These are phyloP conservation scores for Russula vinacea DNA, from an alignment of 768 basidiomycete genomes.

Conservation along the genomic window DNA sequence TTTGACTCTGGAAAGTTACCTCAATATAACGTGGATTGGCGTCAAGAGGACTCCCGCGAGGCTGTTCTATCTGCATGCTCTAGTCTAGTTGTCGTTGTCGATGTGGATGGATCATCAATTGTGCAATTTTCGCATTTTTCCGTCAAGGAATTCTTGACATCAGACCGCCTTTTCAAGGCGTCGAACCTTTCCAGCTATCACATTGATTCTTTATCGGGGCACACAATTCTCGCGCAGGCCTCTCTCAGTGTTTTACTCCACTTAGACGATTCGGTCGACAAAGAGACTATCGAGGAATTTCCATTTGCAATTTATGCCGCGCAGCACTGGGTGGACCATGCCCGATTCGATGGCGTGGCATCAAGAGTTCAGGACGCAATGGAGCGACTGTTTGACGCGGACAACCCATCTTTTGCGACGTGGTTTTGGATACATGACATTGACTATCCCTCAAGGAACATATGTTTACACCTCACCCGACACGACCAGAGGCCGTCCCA, in stretches of 20 bases:
- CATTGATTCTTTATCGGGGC: neutral
- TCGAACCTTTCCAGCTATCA: neutral
- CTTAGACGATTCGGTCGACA: neutral
- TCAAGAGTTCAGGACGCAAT: neutral
- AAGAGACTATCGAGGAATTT: neutral
- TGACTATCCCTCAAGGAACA: neutral
- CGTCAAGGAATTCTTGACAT: slow-evolving; percentile 16
- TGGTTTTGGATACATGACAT: slow-evolving; percentile 1
- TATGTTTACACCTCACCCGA: neutral
- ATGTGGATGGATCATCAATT: neutral
- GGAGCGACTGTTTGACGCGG: neutral
- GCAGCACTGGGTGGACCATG: neutral
- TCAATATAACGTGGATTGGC: neutral
- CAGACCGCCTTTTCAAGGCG: neutral
- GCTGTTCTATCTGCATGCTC: slow-evolving; percentile 8
- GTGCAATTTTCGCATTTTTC: slow-evolving; percentile 14
- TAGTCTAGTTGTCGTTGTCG: neutral
- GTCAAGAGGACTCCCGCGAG: neutral
- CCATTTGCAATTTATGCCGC: neutral
- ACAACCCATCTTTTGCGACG: neutral
- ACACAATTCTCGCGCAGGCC: neutral
- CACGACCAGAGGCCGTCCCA: neutral
- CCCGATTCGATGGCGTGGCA: neutral
- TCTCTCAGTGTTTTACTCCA: neutral
- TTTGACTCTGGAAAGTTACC: neutral